Conservation (phyloP, 2,329 filamentous ascomycete genomes). For the Trichoderma guizhouense region DNA sequence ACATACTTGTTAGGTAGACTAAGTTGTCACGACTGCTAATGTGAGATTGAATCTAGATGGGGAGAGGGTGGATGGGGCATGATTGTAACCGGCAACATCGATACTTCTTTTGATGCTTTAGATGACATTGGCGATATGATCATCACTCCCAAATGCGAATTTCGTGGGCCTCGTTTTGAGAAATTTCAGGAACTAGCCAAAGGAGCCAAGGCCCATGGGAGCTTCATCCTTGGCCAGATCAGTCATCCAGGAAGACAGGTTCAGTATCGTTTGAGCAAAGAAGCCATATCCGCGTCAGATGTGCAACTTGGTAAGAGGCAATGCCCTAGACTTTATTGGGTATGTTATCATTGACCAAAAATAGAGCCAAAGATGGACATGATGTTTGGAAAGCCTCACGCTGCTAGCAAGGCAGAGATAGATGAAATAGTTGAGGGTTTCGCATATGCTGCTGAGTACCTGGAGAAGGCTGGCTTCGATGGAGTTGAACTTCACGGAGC, state of each 20-base stretch:
- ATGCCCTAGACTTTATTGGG: neutral
- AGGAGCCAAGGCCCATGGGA: neutral
- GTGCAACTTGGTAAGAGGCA: neutral
- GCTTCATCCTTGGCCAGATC: neutral
- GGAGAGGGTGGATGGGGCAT: neutral
- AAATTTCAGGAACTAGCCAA: neutral
- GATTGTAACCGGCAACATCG: neutral
- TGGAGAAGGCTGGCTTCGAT: neutral
- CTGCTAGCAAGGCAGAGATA: neutral
- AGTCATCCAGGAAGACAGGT: neutral
- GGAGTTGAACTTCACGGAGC: neutral
- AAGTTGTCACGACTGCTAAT: too few relatives aligned
- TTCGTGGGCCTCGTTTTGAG: neutral
- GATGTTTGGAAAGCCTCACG: neutral
- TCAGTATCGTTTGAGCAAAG: neutral
- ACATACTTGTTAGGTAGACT: too few relatives aligned
- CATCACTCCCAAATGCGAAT: neutral
- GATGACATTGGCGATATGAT: neutral
- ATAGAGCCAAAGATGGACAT: neutral
- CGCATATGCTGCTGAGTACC: neutral
- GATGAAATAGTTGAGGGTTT: neutral
- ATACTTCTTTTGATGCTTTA: neutral
- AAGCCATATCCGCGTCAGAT: neutral
- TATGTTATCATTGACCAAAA: neutral
- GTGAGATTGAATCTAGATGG: neutral